Evolutionary conservation across 495 filamentous ascomycete genomes (phyloP).

Genomic region (Cercophora scortea): DNA sequence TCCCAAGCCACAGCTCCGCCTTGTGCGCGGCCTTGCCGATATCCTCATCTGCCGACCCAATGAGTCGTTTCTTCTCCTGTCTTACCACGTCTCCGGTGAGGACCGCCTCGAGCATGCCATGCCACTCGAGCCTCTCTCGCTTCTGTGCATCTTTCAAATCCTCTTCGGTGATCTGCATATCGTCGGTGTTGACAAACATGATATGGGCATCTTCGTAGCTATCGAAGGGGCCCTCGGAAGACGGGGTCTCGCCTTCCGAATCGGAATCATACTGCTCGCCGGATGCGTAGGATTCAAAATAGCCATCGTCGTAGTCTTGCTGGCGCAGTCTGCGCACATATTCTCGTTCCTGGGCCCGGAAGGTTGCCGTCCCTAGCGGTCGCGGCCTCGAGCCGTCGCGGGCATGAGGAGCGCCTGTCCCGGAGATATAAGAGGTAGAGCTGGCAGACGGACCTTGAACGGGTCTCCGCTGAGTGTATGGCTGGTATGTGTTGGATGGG

Average conservation of each 20-base stretch:
- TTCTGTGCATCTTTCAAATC: conserved; percentile 84
- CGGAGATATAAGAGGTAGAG: conserved; percentile 20
- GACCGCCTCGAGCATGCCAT: conserved; percentile 92
- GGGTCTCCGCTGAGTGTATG: conserved; percentile 31
- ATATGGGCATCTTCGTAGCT: conserved; percentile 88
- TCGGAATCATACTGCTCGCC: conserved; percentile 71
- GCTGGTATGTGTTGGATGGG: conserved; percentile 44
- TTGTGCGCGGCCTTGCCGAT: conserved; percentile 64
- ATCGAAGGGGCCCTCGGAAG: conserved; percentile 74
- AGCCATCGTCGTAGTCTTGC: conserved; percentile 60
- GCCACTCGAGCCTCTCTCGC: conserved; percentile 91
- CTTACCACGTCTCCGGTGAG: conserved; percentile 94
- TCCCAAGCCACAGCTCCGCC: conserved; percentile 82
- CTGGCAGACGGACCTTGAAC: conserved; percentile 9
- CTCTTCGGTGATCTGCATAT: conserved; percentile 78
- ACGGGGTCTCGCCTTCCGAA: conserved; percentile 75
- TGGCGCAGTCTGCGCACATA: conserved; percentile 42
- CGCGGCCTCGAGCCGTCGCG: conserved; percentile 77
- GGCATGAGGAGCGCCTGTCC: conserved; percentile 55
- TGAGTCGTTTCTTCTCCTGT: conserved; percentile 92
- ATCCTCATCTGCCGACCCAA: conserved; percentile 69
- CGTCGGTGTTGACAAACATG: conserved; percentile 75
- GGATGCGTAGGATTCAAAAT: conserved; percentile 65
- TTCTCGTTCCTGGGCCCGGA: conserved; percentile 40
- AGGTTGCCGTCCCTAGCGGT: conserved; percentile 62